Evolutionary conservation across 2,329 filamentous ascomycete genomes (phyloP).

Genomic region (Corniculantispora saksenae): DNA sequence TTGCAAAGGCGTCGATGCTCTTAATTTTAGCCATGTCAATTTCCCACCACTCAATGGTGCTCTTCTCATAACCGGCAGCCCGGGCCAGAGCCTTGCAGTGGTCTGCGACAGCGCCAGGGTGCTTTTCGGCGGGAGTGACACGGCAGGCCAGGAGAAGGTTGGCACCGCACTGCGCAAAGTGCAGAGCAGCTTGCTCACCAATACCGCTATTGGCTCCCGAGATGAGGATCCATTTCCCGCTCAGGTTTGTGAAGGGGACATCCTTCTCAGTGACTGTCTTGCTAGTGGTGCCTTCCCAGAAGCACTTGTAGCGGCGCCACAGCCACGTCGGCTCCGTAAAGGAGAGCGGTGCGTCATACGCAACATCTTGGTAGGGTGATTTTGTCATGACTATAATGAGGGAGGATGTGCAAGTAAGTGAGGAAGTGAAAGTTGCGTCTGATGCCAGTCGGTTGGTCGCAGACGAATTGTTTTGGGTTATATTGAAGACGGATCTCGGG

Average conservation of each 20-base stretch:
- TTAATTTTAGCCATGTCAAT: conserved; percentile 27
- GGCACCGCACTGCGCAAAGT: conserved; percentile 29
- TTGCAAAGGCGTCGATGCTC: conserved; percentile 29
- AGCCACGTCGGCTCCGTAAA: conserved; percentile 15
- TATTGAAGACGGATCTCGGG: conserved; percentile 12
- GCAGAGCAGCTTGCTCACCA: conserved; percentile 28
- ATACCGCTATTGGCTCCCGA: conserved; percentile 29
- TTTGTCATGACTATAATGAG: not conserved
- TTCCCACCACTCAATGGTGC: conserved; percentile 30
- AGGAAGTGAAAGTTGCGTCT: not conserved
- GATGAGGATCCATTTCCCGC: conserved; percentile 23
- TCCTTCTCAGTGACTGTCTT: conserved; percentile 12
- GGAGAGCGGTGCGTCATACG: conserved; percentile 21
- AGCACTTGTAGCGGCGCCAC: conserved; percentile 16
- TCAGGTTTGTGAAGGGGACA: conserved; percentile 16
- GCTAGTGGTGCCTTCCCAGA: conserved; percentile 16
- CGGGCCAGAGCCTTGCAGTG: conserved; percentile 24
- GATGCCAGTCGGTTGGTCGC: not conserved
- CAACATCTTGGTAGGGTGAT: conserved; percentile 5
- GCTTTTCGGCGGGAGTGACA: conserved; percentile 27
- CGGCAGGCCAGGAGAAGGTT: conserved; percentile 31
- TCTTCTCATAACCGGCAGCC: conserved; percentile 19
- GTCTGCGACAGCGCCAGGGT: conserved; percentile 26
- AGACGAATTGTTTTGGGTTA: not conserved
- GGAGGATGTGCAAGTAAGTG: not conserved